A percentile compares a stretch with the other conserved stretches of the same genome.
These are phyloP conservation scores for Fomitopsis pinicola DNA, from an alignment of 1,284 basidiomycete species.

Conservation along the genomic window DNA sequence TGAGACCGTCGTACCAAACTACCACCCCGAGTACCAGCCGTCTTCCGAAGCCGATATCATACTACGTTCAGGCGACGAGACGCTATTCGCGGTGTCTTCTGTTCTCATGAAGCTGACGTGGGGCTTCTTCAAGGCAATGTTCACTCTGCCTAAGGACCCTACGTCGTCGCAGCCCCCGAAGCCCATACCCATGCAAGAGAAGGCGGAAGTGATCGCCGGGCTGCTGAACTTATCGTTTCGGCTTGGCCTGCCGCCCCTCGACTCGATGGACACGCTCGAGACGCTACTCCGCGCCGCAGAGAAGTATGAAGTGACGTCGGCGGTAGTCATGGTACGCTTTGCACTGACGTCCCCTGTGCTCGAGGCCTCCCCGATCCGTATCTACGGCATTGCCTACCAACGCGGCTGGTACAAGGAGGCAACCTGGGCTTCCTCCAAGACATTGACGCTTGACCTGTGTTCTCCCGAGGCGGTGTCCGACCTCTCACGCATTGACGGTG, in stretches of 20 bases:
- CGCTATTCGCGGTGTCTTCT: constrained; percentile 49
- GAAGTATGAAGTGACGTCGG: constrained; percentile 62
- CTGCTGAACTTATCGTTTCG: constrained; percentile 55
- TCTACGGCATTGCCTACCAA: constrained; percentile 50
- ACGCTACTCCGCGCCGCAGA: constrained; percentile 51
- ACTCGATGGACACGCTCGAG: constrained; percentile 45
- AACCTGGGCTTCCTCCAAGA: constrained; percentile 41
- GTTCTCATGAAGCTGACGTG: constrained; percentile 52
- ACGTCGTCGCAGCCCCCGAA: constrained; percentile 21
- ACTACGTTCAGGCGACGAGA: constrained; percentile 34
- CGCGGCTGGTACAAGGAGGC: constrained; percentile 53
- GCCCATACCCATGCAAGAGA: constrained; percentile 49
- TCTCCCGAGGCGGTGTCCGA: constrained; percentile 24
- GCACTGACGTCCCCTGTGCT: constrained; percentile 41
- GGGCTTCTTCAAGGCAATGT: constrained; percentile 51
- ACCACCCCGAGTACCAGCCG: not conserved
- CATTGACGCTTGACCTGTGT: constrained; percentile 38
- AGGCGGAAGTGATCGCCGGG: constrained; percentile 41
- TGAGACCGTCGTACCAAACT: not conserved
- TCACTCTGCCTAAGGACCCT: constrained; percentile 42
- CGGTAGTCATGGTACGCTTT: constrained; percentile 46
- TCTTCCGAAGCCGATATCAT: constrained; percentile 39
- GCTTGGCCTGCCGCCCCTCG: constrained; percentile 40
- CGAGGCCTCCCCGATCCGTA: constrained; percentile 39
- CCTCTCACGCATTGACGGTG: constrained; percentile 13